A percentile compares a stretch with the other conserved stretches of the same genome.
Evolutionary conservation across 2,329 filamentous ascomycete genomes (phyloP).

Genomic region (Pestalotiopsis sp.): DNA sequence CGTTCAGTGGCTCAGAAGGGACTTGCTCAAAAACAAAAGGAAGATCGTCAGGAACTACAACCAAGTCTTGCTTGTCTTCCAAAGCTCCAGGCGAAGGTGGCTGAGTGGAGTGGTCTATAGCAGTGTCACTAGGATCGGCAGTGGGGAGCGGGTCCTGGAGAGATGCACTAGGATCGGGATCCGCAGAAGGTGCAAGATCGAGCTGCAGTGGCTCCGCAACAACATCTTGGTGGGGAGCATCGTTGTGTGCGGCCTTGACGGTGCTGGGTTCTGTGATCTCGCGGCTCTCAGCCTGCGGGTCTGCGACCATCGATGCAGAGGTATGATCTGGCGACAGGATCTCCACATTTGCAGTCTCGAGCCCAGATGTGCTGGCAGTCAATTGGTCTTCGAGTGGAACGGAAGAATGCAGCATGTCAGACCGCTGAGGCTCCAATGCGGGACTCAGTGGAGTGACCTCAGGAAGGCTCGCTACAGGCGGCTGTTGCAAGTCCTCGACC

Average conservation of each 20-base stretch:
- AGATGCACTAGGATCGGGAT: constrained; percentile 22
- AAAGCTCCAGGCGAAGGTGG: constrained; percentile 19
- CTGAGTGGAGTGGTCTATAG: constrained; percentile 21
- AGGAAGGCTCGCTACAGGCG: not conserved
- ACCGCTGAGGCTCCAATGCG: constrained; percentile 5
- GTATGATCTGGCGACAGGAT: not conserved
- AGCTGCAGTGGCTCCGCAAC: constrained; percentile 23
- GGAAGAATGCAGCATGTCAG: constrained; percentile 2
- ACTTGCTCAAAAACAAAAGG: constrained; percentile 21
- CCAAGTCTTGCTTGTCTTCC: not conserved
- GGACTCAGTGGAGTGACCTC: not conserved
- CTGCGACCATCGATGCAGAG: not conserved
- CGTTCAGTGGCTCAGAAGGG: constrained; percentile 18
- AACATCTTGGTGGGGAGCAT: constrained; percentile 18
- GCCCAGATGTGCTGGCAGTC: constrained; percentile 13
- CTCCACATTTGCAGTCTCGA: not conserved
- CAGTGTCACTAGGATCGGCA: constrained; percentile 17
- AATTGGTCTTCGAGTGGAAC: constrained; percentile 15
- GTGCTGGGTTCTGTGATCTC: constrained; percentile 17
- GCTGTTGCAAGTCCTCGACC: not conserved
- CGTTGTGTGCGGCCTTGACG: constrained; percentile 17
- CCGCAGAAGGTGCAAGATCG: constrained; percentile 26
- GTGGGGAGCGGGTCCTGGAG: constrained; percentile 19
- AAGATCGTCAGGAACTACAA: constrained; percentile 15
- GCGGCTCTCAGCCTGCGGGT: constrained; percentile 3